phyloP scores from a whole-genome alignment of 768 basidiomycete genomes.

The Tricholoma saponaceum region DNA sequence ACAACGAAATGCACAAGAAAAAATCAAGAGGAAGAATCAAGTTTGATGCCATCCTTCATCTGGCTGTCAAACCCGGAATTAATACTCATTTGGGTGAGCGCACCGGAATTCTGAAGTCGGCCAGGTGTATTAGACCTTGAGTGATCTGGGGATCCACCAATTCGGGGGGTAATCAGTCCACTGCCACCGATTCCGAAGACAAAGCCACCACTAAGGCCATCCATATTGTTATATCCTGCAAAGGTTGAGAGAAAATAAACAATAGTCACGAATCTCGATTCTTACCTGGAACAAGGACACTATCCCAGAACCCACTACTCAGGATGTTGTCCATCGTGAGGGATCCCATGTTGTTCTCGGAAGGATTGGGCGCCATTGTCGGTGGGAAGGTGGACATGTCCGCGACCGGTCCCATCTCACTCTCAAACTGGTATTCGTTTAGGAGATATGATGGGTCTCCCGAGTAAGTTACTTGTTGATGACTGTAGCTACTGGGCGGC shows the following conservation, averaged over 20 bases:
- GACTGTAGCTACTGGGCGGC: constrained; percentile 15
- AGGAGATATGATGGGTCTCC: constrained; percentile 28
- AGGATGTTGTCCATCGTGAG: constrained; percentile 83
- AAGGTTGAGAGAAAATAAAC: constrained; percentile 4
- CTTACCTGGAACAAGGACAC: constrained; percentile 79
- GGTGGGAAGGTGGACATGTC: constrained; percentile 86
- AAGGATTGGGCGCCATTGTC: constrained; percentile 64
- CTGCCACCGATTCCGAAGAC: constrained; percentile 82
- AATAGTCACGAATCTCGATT: constrained; percentile 8
- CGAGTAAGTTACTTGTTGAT: constrained; percentile 14
- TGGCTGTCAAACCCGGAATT: constrained; percentile 41
- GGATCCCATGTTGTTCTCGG: constrained; percentile 31
- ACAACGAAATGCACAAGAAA: constrained; percentile 1
- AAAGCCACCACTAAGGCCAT: constrained; percentile 82
- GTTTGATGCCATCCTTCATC: constrained; percentile 28
- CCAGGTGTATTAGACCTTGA: constrained; percentile 53
- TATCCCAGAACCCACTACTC: constrained; percentile 83
- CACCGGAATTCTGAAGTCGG: constrained; percentile 12
- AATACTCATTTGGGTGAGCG: constrained; percentile 42
- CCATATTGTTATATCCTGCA: constrained; percentile 76
- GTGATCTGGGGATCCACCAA: constrained; percentile 54
- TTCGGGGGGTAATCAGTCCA: constrained; percentile 74
- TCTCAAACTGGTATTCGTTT: constrained; percentile 65
- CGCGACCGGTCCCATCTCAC: constrained; percentile 82
- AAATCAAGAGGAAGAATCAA: constrained; percentile 27